Evolutionary conservation across 2,329 filamentous ascomycete genomes (phyloP), one percentile per base, ranked within the genome.

Genomic region (Fusarium beomiforme): DNA sequence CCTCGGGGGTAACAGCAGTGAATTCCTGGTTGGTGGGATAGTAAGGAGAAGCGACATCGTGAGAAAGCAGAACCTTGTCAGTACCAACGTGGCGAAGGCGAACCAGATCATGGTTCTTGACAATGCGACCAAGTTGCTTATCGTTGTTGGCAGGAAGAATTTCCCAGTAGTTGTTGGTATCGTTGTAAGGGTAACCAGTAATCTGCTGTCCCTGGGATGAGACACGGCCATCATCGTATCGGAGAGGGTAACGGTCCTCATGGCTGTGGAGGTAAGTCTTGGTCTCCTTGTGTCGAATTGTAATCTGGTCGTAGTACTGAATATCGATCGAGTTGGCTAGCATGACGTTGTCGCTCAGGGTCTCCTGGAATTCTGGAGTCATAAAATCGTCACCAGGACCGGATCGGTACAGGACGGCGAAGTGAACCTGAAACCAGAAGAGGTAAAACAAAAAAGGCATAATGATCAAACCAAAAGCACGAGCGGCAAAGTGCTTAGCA

Each of bases 371-470:
- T 78, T 96, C 94, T 3, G 96, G 96, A 7, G 92, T 94, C 96
- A 99, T 99, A 84, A 99, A 99, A 78, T 98, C 95, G 79, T 99
- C 96, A 58, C 96, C 96, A 46, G 96, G 95, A 37, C 96, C 96
- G 56, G 96, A 98, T 66, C 91, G 89, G 73, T 85, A 92, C 69
- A 99, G 87, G 76, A 99, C 93, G 46, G 93, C 88, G 81, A 99
- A 99, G 84, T 99, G 96, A 33, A 99, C 95, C 87, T 99, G 96
- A 91, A 99, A 99, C 96, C 96, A 99, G 87, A 99, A 98, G 49
- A 99, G 89, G 83, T 99, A 99, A 83, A 99, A 97, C 78, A 98
- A 86, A 86, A 99, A 98, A 17, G 96, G 96, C 74, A 98, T 89
- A 73, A 97, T 80, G 75, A 98, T 93, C 60, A 99, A 86, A 17